Base-by-base conservation (phyloP, 2,329 filamentous ascomycete genomes). In the Aspergillus tubingensis region DNA sequence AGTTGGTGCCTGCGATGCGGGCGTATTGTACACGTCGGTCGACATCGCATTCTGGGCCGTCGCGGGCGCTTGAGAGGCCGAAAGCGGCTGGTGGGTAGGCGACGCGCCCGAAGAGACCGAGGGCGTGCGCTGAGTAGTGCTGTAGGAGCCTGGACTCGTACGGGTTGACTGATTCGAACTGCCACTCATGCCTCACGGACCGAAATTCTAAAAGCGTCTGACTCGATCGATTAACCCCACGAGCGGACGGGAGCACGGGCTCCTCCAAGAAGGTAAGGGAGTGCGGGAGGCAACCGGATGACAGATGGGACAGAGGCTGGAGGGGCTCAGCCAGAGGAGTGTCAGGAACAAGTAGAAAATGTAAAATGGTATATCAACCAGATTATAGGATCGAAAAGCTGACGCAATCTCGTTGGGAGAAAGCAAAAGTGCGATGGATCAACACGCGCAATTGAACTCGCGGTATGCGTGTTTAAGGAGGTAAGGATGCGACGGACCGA, bases 21-120 rank as follows among this genome's bases (percentile, higher is more conserved):
- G 69, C 47, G 74, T 72, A 62, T 68, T 75, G 62, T 78, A 78
- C 66, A 79, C 74, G 69, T 79, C 76, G 68, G 76, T 73, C 70
- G 77, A 75, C 75, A 78, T 77, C 67, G 72, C 74, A 76, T 77
- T 74, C 72, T 78, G 76, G 66, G 72, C 70, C 68, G 70, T 73
- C 60, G 73, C 68, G 54, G 77, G 68, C 67, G 68, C 66, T 67
- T 75, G 74, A 43, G 72, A 68, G 53, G 71, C 69, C 57, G 69
- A 62, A 58, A 74, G 66, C 59, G 73, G 69, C 63, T 72, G 70
- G 48, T 75, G 72, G 21, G 69, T 69, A 60, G 76, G 76, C 61
- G 76, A 76, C 32, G 74, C 75, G 66, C 72, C 72, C 65, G 75
- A 77, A 15, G 75, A 77, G 38, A 76, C 72, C 32, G 76, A 77